Conservation (phyloP, 495 filamentous ascomycete species). For the Cairneyella variabilis region DNA sequence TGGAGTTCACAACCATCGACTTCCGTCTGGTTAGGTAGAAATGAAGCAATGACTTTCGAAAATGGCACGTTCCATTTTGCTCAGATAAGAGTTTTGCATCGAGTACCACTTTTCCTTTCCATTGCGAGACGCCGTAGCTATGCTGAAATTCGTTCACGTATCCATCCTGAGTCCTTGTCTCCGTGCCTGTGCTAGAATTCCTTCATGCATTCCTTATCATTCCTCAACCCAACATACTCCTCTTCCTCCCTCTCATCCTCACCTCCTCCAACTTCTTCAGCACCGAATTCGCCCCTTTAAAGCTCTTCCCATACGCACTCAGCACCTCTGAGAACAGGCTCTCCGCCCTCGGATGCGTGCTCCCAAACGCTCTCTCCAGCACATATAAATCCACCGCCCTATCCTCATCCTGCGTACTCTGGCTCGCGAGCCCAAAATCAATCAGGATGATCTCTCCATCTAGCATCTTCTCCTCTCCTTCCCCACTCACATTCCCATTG, state of each 20-base stretch:
- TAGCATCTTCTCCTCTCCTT: constrained; percentile 27
- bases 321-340: constrained; percentile 65
- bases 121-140: no score
- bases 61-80: no score
- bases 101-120: no score
- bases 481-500: constrained; percentile 8
- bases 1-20: no score
- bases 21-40: no score
- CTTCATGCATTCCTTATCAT: no score
- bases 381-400: constrained; percentile 96
- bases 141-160: no score
- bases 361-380: constrained; percentile 91
- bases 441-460: constrained; percentile 83
- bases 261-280: constrained; percentile 84
- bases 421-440: constrained; percentile 89
- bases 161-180: no score
- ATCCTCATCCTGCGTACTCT: constrained; percentile 85
- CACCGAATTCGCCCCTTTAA: constrained; percentile 46
- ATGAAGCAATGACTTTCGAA: no score
- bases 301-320: constrained; percentile 39
- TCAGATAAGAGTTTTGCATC: no score
- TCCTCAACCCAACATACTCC: constrained; percentile 82
- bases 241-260: constrained; percentile 92
- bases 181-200: no score
- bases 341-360: constrained; percentile 88